phyloP scores from a whole-genome alignment of 768 basidiomycete genomes.

The Psilocybe tampanensis region DNA sequence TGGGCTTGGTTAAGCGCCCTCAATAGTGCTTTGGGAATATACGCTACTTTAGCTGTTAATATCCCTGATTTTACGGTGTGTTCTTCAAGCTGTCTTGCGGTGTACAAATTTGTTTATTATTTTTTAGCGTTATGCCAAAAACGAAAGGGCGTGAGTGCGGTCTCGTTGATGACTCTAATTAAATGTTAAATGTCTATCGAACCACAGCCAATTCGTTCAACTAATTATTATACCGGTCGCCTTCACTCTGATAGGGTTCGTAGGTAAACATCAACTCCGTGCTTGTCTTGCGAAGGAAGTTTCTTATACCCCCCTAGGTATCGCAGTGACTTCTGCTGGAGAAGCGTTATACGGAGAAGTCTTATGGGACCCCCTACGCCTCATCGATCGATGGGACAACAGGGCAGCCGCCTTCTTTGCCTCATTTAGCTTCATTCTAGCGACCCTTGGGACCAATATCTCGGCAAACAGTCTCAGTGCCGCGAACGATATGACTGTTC shows the following conservation, averaged over 20 bases:
- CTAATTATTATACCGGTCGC: conserved; percentile 73
- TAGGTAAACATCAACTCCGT: conserved; percentile 36
- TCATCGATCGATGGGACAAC: conserved; percentile 84
- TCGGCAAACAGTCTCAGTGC: conserved; percentile 75
- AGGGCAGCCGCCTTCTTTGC: conserved; percentile 87
- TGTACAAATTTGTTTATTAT: neutral
- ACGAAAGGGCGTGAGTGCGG: conserved; percentile 55
- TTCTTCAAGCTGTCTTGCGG: neutral
- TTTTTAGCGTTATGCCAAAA: conserved; percentile 69
- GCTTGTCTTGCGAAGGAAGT: neutral
- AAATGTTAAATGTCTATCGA: neutral
- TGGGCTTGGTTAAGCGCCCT: conserved; percentile 82
- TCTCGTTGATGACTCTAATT: too few species aligned
- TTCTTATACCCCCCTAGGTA: conserved; percentile 36
- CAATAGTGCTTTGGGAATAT: conserved; percentile 78
- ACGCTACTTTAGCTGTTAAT: conserved; percentile 73
- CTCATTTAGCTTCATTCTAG: conserved; percentile 70
- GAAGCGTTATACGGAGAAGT: conserved; percentile 66
- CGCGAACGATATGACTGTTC: conserved; percentile 85
- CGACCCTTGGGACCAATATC: conserved; percentile 73
- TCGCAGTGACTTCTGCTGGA: conserved; percentile 80
- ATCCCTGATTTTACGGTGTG: conserved; percentile 80
- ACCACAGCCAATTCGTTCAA: conserved; percentile 73
- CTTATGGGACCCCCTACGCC: conserved; percentile 73
- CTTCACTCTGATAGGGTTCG: conserved; percentile 77